A percentile compares a stretch with the other conserved stretches of the same genome.
These are phyloP conservation scores for Pseudonitzschia pungens DNA, from an alignment of 108 stramenopile genomes.

Conservation along the genomic window DNA sequence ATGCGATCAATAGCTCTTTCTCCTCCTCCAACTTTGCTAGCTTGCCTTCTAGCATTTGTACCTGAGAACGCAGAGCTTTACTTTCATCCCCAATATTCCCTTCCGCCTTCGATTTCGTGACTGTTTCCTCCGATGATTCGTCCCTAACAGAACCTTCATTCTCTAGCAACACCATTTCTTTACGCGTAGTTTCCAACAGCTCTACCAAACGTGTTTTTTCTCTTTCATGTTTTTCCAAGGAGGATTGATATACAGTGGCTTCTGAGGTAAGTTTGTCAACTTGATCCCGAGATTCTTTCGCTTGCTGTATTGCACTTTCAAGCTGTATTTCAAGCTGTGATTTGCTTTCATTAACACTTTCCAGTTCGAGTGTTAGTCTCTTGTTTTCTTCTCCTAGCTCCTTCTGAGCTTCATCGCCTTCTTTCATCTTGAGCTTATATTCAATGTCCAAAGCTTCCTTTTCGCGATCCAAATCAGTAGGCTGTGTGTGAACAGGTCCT, in stretches of 20 bases:
- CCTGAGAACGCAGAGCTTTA: not conserved
- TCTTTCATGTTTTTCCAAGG: not conserved
- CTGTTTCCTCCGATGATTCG: not conserved
- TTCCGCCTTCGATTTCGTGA: not conserved
- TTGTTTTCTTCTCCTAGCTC: not conserved
- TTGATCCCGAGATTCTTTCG: not conserved
- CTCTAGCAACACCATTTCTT: not conserved
- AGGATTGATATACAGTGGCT: not conserved
- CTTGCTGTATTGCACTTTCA: not conserved
- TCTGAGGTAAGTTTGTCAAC: not conserved
- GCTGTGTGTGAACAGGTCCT: not conserved
- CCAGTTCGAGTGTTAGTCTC: not conserved
- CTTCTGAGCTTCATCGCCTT: not conserved
- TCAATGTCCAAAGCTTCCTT: not conserved
- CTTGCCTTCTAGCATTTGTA: too few relatives aligned
- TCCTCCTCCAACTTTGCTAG: not conserved
- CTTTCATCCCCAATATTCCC: not conserved
- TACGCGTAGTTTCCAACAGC: not conserved
- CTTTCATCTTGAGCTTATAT: not conserved
- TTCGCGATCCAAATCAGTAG: not conserved
- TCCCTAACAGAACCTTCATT: not conserved
- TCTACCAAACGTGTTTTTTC: not conserved
- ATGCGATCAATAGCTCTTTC: not conserved
- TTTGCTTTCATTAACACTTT: not conserved
- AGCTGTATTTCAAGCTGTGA: constrained; percentile 10